These are phyloP conservation scores for Candida vaughaniae DNA, from an alignment of 805 yeast genomes.

Conservation along the genomic window DNA sequence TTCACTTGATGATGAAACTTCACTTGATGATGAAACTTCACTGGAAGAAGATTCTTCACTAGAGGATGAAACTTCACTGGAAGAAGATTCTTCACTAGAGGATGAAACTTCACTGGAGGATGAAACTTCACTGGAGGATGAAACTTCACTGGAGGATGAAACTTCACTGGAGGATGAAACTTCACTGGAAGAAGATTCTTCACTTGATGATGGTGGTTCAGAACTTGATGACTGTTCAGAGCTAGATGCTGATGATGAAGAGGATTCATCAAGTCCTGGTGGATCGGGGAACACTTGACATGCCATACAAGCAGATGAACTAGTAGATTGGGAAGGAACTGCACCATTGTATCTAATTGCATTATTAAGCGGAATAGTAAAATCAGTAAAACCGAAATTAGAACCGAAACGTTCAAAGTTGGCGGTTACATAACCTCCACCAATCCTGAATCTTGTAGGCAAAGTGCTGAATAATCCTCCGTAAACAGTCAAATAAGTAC, in stretches of 20 bases:
- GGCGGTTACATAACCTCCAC: conserved; percentile 17
- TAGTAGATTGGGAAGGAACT: conserved; percentile 12
- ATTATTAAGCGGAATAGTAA: conserved; percentile 8
- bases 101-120: conserved; percentile 5
- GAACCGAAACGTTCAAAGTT: conserved; percentile 7
- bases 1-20: conserved; percentile 1
- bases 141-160: conserved; percentile 5
- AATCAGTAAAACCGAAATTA: conserved; percentile 13
- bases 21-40: background rate
- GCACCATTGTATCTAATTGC: conserved; percentile 14
- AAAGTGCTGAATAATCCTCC: conserved; percentile 5
- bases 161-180: conserved; percentile 7
- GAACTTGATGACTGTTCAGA: conserved; percentile 1
- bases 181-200: conserved; percentile 1
- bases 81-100: conserved; percentile 2
- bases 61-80: conserved; percentile 1
- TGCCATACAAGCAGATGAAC: conserved; percentile 14
- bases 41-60: conserved; percentile 4
- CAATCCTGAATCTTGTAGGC: conserved; percentile 15
- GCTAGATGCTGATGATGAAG: conserved; percentile 6
- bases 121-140: conserved; percentile 6
- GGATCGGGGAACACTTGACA: conserved; percentile 15
- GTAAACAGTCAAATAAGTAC: conserved; percentile 22
- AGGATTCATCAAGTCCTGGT: conserved; percentile 13
- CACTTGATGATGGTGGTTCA: conserved; percentile 4